These are phyloP conservation scores for Trichoderma hamatum DNA, from an alignment of 2,329 filamentous ascomycete species.

Conservation along the genomic window DNA sequence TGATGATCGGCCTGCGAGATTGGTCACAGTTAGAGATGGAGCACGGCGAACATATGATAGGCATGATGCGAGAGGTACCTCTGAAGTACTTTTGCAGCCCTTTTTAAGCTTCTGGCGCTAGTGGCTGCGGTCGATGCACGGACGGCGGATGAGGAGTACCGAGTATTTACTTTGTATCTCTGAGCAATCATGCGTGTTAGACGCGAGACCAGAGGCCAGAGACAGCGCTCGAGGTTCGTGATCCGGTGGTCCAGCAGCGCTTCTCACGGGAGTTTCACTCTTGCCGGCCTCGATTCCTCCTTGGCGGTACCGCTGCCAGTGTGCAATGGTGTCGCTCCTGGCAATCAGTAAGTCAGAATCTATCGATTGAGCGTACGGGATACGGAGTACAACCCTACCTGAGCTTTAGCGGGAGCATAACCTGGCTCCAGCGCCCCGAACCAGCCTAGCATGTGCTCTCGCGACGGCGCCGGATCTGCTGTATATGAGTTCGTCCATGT, in stretches of 20 bases:
- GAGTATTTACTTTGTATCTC: not conserved
- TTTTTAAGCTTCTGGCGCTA: not conserved
- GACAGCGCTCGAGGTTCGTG: not conserved
- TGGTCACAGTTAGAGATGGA: not conserved
- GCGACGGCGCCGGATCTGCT: not conserved
- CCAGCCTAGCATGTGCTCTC: not conserved
- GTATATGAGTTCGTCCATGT: not conserved
- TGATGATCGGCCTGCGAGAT: constrained; percentile 11
- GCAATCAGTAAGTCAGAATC: not conserved
- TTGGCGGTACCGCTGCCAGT: not conserved
- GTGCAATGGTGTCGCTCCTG: not conserved
- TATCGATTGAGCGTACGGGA: not conserved
- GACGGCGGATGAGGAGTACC: not conserved
- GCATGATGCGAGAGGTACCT: not conserved
- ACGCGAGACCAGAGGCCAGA: not conserved
- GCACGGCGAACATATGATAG: not conserved
- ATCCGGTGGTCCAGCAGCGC: not conserved
- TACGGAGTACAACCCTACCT: constrained; percentile 5
- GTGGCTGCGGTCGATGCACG: not conserved
- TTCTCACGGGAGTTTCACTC: not conserved
- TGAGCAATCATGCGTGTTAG: not conserved
- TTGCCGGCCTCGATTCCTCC: not conserved
- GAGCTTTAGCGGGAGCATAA: not conserved
- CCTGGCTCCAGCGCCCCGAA: not conserved
- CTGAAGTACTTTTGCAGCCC: not conserved